Base-by-base conservation (phyloP, 345 rosid species). In the Ceriops tagal region DNA sequence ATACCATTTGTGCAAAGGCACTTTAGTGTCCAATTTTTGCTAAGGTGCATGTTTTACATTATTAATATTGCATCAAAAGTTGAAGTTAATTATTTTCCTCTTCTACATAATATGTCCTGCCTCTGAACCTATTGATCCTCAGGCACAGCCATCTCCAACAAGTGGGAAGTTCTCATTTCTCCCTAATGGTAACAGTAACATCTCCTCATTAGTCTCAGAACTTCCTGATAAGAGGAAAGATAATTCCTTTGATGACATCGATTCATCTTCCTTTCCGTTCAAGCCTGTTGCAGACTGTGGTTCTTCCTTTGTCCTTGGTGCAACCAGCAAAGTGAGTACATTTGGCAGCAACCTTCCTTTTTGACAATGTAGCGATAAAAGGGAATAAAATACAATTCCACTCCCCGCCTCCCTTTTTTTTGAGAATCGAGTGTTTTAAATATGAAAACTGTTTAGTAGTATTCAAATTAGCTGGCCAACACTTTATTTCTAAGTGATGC, bases 241-340 rank as follows among this genome's bases (percentile, higher is more conserved):
- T 32, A 83, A 82, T 72, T 82, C 81, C 69, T 85, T 87, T 51
- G 82, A 90, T 59, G 89, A 80, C 72, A 72, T 79, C 64, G 81
- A 80, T 73, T 47, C 83, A 70, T 78, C 88, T 52, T 82, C 97
- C 5, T 92, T 92, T 78, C 87, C 85, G 5, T 92, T 92, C 86
- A 90, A 83, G 78, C 89, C 96, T 49, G 67, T 78, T 65, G 79
- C 80, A 26, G 92, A 84, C 56, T 63, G 84, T 0, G 75, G 74
- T 62, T 79, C 92, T 47, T 78, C 92, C 39, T 83, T 80, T 73
- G 76, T 83, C 77, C 84, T 78, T 39, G 82, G 83, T 56, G 67
- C 79, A 63, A 51, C 77, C 35, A 75, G 61, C 73, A 87, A 80
- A 71, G 89, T 86, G 80, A 81, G 85, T 72, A 56, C 18, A 34